A percentile compares a stretch with the other conserved stretches of the same genome.
These are phyloP conservation scores for Komagataea norvegica DNA, from an alignment of 1,139 yeast genomes.

Conservation along the genomic window DNA sequence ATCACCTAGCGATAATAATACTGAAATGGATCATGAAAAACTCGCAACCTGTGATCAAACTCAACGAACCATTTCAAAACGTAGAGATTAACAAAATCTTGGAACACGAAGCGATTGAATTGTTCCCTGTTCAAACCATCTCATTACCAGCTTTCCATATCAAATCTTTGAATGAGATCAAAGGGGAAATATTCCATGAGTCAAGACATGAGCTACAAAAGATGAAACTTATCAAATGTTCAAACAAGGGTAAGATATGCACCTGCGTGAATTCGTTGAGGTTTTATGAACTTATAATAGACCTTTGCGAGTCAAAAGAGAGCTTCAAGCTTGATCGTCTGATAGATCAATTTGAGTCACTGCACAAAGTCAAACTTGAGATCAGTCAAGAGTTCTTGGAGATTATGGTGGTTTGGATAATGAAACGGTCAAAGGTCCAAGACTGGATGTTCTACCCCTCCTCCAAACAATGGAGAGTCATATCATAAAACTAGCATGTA, in stretches of 20 bases:
- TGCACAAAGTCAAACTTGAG: too few species aligned
- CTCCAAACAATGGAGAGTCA: background rate
- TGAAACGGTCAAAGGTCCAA: background rate
- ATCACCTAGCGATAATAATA: conserved; percentile 10
- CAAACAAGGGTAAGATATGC: background rate
- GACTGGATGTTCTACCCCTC: background rate
- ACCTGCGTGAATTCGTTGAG: conserved; percentile 7
- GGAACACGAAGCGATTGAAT: conserved; percentile 25
- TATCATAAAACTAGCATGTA: too few species aligned
- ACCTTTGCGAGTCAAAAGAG: background rate
- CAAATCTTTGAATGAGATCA: conserved; percentile 13
- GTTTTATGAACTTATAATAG: conserved; percentile 4
- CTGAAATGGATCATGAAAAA: conserved; percentile 31
- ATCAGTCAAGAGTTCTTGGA: too few species aligned
- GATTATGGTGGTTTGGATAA: background rate
- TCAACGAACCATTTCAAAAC: conserved; percentile 31
- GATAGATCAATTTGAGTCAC: background rate
- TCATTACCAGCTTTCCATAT: conserved; percentile 19
- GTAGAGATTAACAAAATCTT: conserved; percentile 27
- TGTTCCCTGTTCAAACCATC: conserved; percentile 20
- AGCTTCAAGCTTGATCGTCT: background rate
- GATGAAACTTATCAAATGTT: conserved; percentile 16
- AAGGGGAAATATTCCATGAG: conserved; percentile 31
- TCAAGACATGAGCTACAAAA: conserved; percentile 30
- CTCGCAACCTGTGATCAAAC: conserved; percentile 26